Percentiles rank a stretch among this genome's conserved stretches.
Evolutionary conservation across 805 yeast species (phyloP).

Genomic region (Spathaspora hagerdaliae): DNA sequence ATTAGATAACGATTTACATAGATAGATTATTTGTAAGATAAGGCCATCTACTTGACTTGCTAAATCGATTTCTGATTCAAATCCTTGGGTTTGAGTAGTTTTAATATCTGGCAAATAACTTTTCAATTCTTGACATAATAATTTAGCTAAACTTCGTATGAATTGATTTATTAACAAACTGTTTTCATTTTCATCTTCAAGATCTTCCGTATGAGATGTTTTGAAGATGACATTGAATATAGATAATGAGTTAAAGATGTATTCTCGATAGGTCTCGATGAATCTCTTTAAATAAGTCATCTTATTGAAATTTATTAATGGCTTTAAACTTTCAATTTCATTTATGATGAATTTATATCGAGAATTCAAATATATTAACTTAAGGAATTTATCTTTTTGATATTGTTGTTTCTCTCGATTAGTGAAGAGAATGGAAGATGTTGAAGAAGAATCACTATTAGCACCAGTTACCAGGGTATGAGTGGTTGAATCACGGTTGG

Average conservation of each 20-base stretch:
- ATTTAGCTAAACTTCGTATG: slow-evolving; percentile 24
- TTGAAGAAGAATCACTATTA: neutral
- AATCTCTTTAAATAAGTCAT: slow-evolving; percentile 71
- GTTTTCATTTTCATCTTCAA: slow-evolving; percentile 15
- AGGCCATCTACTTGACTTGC: slow-evolving; percentile 55
- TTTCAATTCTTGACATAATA: slow-evolving; percentile 20
- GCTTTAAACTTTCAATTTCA: slow-evolving; percentile 56
- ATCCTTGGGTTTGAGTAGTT: neutral
- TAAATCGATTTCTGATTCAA: slow-evolving; percentile 28
- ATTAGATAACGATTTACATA: slow-evolving; percentile 79
- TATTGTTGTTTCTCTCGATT: neutral
- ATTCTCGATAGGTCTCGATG: slow-evolving; percentile 82
- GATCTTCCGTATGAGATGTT: slow-evolving; percentile 17
- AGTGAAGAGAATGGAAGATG: neutral
- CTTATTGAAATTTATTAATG: slow-evolving; percentile 48
- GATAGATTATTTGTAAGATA: slow-evolving; percentile 78
- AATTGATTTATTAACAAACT: slow-evolving; percentile 22
- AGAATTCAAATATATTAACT: slow-evolving; percentile 61
- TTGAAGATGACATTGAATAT: slow-evolving; percentile 60
- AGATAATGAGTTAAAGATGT: slow-evolving; percentile 67
- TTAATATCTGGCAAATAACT: slow-evolving; percentile 18
- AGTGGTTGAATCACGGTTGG: neutral
- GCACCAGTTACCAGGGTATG: neutral
- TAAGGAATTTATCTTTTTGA: slow-evolving; percentile 16
- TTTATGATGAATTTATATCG: slow-evolving; percentile 62